Conservation (phyloP, 108 stramenopile species). For the Cyclotella choctawhatcheeana region DNA sequence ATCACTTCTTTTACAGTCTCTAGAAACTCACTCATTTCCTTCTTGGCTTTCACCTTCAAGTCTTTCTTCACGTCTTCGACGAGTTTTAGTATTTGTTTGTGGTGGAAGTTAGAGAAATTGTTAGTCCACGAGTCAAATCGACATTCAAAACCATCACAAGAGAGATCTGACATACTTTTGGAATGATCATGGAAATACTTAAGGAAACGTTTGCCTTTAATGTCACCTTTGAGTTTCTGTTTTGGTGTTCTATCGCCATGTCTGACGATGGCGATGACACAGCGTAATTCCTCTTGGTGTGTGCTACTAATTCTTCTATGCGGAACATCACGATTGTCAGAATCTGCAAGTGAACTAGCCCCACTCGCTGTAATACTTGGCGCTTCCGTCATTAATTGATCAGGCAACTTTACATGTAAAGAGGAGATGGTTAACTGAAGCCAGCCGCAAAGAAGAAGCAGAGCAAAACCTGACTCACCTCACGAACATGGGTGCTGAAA, state of each 20-base stretch:
- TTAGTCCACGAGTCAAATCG: no score
- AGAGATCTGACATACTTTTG: no score
- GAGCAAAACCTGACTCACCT: no score
- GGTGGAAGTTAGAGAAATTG: no score
- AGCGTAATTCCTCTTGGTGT: constrained; percentile 91
- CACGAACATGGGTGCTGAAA: no score
- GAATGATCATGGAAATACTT: constrained; percentile 83
- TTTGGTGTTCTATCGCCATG: constrained; percentile 99
- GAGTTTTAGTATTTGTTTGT: no score
- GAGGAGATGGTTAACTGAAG: constrained; percentile 57
- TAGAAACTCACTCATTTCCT: constrained; percentile 90
- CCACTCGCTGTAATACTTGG: constrained; percentile 55
- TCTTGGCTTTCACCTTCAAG: constrained; percentile 92
- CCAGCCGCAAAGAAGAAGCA: constrained; percentile 25
- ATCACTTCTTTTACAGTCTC: constrained; percentile 78
- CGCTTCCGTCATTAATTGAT: constrained; percentile 68
- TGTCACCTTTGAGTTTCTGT: constrained; percentile 97
- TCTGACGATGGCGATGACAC: constrained; percentile 95
- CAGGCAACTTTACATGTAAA: constrained; percentile 74
- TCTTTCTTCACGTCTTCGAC: constrained; percentile 81
- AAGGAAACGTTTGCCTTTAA: constrained; percentile 76
- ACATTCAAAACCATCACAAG: no score
- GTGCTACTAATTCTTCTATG: constrained; percentile 27
- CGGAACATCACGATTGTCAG: constrained; percentile 50
- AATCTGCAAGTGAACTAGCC: constrained; percentile 47